A percentile compares a stretch with the other conserved stretches of the same genome.
These are phyloP conservation scores for Leccinum subgranulosum DNA, from an alignment of 768 basidiomycete species.

Conservation along the genomic window DNA sequence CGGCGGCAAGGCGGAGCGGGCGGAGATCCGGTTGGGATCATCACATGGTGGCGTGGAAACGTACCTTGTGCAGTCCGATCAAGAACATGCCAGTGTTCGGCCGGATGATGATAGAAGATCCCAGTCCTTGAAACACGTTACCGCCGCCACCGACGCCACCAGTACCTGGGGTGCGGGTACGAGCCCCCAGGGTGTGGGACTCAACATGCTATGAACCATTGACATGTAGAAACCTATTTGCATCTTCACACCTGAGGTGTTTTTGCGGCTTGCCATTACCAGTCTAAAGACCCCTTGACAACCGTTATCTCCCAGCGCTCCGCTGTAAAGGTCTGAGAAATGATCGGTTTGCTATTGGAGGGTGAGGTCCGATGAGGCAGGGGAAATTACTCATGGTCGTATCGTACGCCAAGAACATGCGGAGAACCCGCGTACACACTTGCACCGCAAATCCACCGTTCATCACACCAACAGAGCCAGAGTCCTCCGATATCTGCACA, in stretches of 20 bases:
- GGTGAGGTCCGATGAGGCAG: background rate
- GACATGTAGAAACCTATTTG: background rate
- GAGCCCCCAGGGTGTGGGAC: background rate
- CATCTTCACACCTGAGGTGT: background rate
- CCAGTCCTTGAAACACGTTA: conserved; percentile 54
- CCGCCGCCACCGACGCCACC: conserved; percentile 55
- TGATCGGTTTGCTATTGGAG: conserved; percentile 27
- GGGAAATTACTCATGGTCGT: background rate
- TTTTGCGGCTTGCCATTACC: background rate
- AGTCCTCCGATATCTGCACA: background rate
- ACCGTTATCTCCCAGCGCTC: conserved; percentile 46
- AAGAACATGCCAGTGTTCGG: conserved; percentile 58
- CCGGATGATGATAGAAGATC: conserved; percentile 52
- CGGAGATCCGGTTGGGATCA: conserved; percentile 25
- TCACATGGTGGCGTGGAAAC: conserved; percentile 4
- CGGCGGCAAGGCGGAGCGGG: conserved; percentile 62
- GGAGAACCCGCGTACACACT: background rate
- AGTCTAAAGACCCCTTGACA: conserved; percentile 61
- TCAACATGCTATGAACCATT: background rate
- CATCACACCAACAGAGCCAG: background rate
- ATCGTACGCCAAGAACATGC: background rate
- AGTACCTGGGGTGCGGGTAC: conserved; percentile 38
- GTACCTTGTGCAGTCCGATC: conserved; percentile 50
- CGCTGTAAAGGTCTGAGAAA: conserved; percentile 52
- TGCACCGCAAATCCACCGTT: background rate